Percentiles rank a stretch among this genome's conserved stretches.
Evolutionary conservation across 768 basidiomycete species (phyloP).

Genomic region (Russula emetica): DNA sequence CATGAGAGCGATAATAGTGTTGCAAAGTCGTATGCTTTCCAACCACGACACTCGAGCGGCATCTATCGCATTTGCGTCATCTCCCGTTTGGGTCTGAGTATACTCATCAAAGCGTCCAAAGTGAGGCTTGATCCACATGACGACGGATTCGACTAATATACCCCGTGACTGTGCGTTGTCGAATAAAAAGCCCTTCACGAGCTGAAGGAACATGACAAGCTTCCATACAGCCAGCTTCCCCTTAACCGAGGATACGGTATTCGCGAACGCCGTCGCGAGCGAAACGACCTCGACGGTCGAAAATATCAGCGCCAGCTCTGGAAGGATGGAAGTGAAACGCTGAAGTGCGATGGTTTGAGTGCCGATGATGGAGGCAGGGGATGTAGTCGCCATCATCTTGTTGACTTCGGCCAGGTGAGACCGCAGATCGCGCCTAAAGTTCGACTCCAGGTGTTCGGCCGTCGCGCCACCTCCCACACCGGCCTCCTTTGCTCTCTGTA

Average conservation of each 20-base stretch:
- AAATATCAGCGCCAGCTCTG: constrained; percentile 81
- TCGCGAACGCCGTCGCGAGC: constrained; percentile 82
- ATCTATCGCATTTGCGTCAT: constrained; percentile 64
- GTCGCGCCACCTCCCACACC: constrained; percentile 79
- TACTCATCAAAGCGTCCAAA: constrained; percentile 91
- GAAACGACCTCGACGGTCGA: constrained; percentile 78
- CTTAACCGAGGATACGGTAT: constrained; percentile 68
- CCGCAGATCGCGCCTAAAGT: constrained; percentile 79
- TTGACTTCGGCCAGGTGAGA: constrained; percentile 78
- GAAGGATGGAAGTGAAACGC: constrained; percentile 88
- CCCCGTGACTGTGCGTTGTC: constrained; percentile 75
- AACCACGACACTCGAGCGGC: constrained; percentile 81
- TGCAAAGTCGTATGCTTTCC: constrained; percentile 84
- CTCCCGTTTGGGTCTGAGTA: constrained; percentile 54
- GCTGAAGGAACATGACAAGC: constrained; percentile 88
- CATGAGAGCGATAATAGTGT: constrained; percentile 85
- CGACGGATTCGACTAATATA: constrained; percentile 78
- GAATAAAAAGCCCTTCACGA: constrained; percentile 85
- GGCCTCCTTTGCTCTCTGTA: constrained; percentile 78
- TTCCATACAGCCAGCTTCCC: constrained; percentile 93
- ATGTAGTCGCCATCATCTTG: constrained; percentile 76
- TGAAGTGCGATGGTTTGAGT: constrained; percentile 93
- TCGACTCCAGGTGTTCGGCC: constrained; percentile 76
- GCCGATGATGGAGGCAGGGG: constrained; percentile 86
- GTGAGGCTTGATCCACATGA: constrained; percentile 92